A percentile compares a stretch with the other conserved stretches of the same genome.
phyloP scores from a whole-genome alignment of 257 asterid species.

The Solanum clarkiae region DNA sequence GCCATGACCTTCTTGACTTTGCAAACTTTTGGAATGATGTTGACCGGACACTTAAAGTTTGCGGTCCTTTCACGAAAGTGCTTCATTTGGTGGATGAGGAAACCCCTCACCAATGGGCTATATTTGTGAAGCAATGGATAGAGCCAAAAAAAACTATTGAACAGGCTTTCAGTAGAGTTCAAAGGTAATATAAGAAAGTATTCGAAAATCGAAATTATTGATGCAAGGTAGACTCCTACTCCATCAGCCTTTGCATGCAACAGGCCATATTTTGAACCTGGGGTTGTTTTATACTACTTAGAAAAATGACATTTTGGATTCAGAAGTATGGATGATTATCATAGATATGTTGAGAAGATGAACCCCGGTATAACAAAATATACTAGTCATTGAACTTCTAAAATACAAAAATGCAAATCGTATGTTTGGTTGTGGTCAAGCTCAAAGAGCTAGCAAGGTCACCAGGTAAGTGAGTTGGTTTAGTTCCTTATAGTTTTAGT shows the following conservation, averaged over 20 bases:
- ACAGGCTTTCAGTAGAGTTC: background rate
- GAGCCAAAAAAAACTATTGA: background rate
- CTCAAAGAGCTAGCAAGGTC: background rate
- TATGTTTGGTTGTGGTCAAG: background rate
- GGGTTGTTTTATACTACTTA: background rate
- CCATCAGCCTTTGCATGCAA: background rate
- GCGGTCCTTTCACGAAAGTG: background rate
- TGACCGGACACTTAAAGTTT: background rate
- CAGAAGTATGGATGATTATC: background rate
- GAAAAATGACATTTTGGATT: background rate
- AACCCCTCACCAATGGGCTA: background rate
- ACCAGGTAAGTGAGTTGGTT: background rate
- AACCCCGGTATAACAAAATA: background rate
- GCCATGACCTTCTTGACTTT: background rate
- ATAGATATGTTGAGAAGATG: background rate
- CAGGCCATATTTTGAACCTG: background rate
- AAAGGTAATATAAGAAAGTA: background rate
- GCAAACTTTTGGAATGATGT: background rate
- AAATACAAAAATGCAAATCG: background rate
- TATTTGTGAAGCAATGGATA: background rate
- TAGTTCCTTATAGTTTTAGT: background rate
- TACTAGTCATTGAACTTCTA: background rate
- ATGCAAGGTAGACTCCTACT: background rate
- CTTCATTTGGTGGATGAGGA: background rate
- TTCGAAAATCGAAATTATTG: background rate